Base-by-base conservation (phyloP, 306 rosid genomes). In the Dryas octopetala region DNA sequence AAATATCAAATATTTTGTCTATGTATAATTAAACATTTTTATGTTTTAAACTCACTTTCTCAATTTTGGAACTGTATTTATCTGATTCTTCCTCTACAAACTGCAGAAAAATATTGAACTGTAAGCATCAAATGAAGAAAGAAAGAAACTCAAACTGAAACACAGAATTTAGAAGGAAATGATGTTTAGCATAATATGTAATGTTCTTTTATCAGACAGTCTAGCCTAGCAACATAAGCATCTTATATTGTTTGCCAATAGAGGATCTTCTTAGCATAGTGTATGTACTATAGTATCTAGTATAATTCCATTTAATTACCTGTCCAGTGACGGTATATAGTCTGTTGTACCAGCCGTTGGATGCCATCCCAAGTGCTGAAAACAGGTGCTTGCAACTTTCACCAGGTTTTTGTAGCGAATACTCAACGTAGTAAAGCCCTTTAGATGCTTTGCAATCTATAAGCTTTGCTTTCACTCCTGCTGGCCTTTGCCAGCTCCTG, bases 401-500 rank as follows among this genome's bases (percentile, higher is more conserved):
- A 58, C 97, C 96, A 1, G 96, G 96, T 60, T 71, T 87, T 83
- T 87, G 92, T 55, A 94, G 88, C 16, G 88, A 70, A 76, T 94
- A 94, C 75, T 90, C 91, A 4, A 91, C 91, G 80, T 88, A 94
- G 75, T 91, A 94, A 52, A 94, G 7, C 47, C 98, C 98, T 10
- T 90, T 90, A 19, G 88, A 41, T 57, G 98, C 78, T 84, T 82
- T 94, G 71, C 77, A 68, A 68, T 85, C 87, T 53, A 87, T 74
- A 65, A 94, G 97, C 75, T 94, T 94, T 32, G 98, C 98, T 12
- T 85, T 83, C 66, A 91, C 98, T 79, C 97, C 98, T 1, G 96
- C 88, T 7, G 97, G 91, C 75, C 79, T 90, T 80, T 85, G 87
- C 98, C 98, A 94, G 88, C 98, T 94, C 87, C 97, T 88, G 80